Conservation (phyloP, 1,284 basidiomycete species). For the Rhodotorula sp. region DNA sequence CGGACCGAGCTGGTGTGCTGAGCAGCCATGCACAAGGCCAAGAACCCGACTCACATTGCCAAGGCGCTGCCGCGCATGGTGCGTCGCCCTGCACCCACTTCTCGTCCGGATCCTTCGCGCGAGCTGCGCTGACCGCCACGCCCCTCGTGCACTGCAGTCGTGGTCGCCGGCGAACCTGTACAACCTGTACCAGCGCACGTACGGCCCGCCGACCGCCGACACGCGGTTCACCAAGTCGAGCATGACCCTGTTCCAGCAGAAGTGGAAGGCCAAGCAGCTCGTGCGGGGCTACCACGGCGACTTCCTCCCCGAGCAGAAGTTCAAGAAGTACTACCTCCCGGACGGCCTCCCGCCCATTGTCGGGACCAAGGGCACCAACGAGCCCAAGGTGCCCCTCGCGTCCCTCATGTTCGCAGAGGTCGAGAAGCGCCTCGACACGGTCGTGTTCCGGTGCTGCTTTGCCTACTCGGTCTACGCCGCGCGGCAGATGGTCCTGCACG, state of each 20-base stretch:
- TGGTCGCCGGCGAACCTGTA: constrained; percentile 79
- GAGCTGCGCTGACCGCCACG: no score
- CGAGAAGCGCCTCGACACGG: constrained; percentile 90
- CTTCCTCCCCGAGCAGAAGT: constrained; percentile 86
- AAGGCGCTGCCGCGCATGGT: constrained; percentile 42
- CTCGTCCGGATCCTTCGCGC: no score
- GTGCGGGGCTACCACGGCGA: constrained; percentile 95
- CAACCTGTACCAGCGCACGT: constrained; percentile 70
- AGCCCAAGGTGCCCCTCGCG: constrained; percentile 62
- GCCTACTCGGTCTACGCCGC: constrained; percentile 88
- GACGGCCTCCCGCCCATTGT: constrained; percentile 81
- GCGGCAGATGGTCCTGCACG: constrained; percentile 78
- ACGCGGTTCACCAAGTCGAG: constrained; percentile 62
- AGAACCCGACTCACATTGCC: constrained; percentile 33
- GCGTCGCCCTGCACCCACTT: background rate
- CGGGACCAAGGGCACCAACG: constrained; percentile 44
- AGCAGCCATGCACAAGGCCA: constrained; percentile 24
- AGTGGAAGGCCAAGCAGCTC: constrained; percentile 87
- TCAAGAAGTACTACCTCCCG: constrained; percentile 95
- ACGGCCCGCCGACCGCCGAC: constrained; percentile 52
- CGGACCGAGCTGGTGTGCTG: background rate
- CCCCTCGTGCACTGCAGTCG: background rate
- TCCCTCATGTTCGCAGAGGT: constrained; percentile 90
- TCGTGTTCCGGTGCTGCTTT: constrained; percentile 89
- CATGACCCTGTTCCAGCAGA: constrained; percentile 83